Base-by-base conservation (phyloP, 139 green algal species). In the Micractinium sp. region DNA sequence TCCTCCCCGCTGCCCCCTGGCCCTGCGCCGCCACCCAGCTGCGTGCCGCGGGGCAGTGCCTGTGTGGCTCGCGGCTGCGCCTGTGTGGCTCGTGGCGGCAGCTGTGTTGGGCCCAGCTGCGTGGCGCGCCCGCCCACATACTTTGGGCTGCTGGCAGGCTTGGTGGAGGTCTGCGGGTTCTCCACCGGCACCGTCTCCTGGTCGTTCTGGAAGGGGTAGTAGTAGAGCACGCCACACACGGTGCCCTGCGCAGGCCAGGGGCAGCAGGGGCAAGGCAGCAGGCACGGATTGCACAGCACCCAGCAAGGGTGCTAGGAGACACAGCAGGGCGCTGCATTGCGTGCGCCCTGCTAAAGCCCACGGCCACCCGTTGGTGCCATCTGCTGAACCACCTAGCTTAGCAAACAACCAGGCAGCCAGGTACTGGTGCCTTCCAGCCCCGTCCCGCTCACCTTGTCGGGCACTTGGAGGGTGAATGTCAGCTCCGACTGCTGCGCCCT, bases 221-320 rank as follows among this genome's bases (percentile, higher is more conserved):
- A 98, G 90, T 92, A 96, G 35, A 98, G 89, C 60, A 96, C 92
- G 13, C 94, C 95, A 27, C 93, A 90, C 14, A 97, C 95, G 22
- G 35, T 88, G 29, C 95, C 95, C 77, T 95, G 90, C 71, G 18
- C 63, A 71, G 20, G 71, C 14, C 14, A 22, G 71, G 71, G 31
- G 71, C 31, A 39, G 71, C 13, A 19, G 74, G 74, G 16, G 74
- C 2, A 80, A 33, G 16, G 14, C n/a, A 23, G 20, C 20, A 71
- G 63, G 20, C 63, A 27, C 22, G 63, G 63, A 5, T 23, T 25
- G 63, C 63, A 31, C 14, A 22, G 33, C n/a, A 47, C 19, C 33
- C 31, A 38, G 31, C 14, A n/a, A 20, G 71, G 25, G 1, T 33
- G 12, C 9, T 38, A 20, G 16, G 71, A 15, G 35, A 27, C 71